Evolutionary conservation across 225 moss, liverwort and hornwort species (phyloP), one percentile per base, ranked within the genome.

Genomic region (Marchantia paleacea): DNA sequence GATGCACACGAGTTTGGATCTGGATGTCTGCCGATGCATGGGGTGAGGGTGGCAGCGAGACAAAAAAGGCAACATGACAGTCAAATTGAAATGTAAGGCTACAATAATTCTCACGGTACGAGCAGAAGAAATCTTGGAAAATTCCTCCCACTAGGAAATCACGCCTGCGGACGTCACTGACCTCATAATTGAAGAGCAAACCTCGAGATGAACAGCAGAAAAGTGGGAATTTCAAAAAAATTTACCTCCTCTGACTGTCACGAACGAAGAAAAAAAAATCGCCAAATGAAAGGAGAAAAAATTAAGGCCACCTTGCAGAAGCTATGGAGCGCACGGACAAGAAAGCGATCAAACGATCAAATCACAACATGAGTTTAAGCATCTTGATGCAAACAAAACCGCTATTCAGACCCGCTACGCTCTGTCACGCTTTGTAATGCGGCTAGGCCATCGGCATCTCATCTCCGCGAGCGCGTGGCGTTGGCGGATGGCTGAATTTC

Each of bases 171-270:
- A 68, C 68, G 68, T 68, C 68, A 29, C 68, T 14, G 10, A 28
- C 29, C 28, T 68, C 30, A 68, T 30, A 28, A 68, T 13, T 30
- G 30, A 57, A 26, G 68, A 68, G 31, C 29, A 68, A 29, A 31
- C 68, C 68, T 31, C 68, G 68, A 68, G 68, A 68, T 68, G 68
- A 26, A 26, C 14, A 28, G 66, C 57, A 57, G 57, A 19, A 60
- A 9, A 29, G 66, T 26, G 66, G n/a, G 26, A 30, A 31, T 26
- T 30, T 28, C 29, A 13, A 66, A 15, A 14, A 68, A 31, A 39
- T 28, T 31, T 68, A 31, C 29, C n/a, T n/a, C 62, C 9, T 8
- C n/a, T 8, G 62, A 62, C 22, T 62, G 62, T 62, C 16, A 39
- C n/a, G 24, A 5, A 62, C 7, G 60, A 60, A 3, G 7, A 16